Evolutionary conservation across 2,329 filamentous ascomycete species (phyloP).

Genomic region (Aspergillus sp.): DNA sequence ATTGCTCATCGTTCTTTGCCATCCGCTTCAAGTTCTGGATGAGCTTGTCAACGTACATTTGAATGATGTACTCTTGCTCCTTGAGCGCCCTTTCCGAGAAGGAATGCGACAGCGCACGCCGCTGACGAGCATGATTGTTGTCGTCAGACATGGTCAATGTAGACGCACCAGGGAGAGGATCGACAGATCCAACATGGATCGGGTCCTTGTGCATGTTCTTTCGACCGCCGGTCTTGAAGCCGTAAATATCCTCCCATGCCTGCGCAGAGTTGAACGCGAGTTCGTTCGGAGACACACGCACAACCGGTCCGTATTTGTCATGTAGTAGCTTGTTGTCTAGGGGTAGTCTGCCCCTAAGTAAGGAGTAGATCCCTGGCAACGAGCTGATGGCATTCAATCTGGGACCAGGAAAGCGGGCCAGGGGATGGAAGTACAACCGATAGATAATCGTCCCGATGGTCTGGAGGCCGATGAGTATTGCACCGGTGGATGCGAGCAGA

Average conservation of each 20-base stretch:
- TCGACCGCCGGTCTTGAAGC: slow-evolving; percentile 9
- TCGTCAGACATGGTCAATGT: slow-evolving; percentile 30
- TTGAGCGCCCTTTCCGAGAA: slow-evolving; percentile 44
- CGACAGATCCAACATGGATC: neutral
- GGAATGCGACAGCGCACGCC: slow-evolving; percentile 39
- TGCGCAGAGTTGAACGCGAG: slow-evolving; percentile 45
- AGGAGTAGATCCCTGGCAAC: slow-evolving; percentile 30
- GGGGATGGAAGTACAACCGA: slow-evolving; percentile 44
- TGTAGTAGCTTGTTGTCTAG: slow-evolving; percentile 36
- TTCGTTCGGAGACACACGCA: slow-evolving; percentile 43
- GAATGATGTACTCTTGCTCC: slow-evolving; percentile 40
- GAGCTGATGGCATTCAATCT: slow-evolving; percentile 29
- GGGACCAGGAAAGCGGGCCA: slow-evolving; percentile 45
- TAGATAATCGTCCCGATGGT: slow-evolving; percentile 14
- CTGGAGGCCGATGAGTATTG: neutral
- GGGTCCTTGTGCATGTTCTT: slow-evolving; percentile 12
- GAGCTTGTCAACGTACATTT: slow-evolving; percentile 34
- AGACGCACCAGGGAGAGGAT: slow-evolving; percentile 23
- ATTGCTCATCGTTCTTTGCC: neutral
- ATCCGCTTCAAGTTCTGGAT: neutral
- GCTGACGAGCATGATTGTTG: slow-evolving; percentile 31
- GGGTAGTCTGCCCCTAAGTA: slow-evolving; percentile 28
- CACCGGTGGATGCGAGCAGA: neutral
- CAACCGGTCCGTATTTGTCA: slow-evolving; percentile 34
- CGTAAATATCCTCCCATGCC: slow-evolving; percentile 46